Percentiles rank a stretch among this genome's conserved stretches.
Conservation (phyloP, 1,284 basidiomycete genomes). For the Thecaphora thlaspeos region DNA sequence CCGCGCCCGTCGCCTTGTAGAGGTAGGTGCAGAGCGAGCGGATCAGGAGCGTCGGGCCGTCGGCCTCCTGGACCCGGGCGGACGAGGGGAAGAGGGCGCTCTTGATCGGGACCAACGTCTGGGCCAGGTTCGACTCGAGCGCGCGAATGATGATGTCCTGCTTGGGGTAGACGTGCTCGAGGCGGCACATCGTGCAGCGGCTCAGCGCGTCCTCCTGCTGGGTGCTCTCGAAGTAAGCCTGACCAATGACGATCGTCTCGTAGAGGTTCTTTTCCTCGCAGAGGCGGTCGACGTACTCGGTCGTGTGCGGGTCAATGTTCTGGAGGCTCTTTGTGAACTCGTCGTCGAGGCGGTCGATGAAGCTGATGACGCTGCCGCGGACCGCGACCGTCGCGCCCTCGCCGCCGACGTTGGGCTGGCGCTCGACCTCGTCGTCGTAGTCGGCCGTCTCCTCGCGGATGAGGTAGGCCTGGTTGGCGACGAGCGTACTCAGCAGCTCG, state of each 20-base stretch:
- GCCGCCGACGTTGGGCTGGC: constrained; percentile 67
- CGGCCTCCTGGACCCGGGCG: constrained; percentile 35
- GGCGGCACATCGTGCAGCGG: constrained; percentile 86
- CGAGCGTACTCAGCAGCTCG: constrained; percentile 76
- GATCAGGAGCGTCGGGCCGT: constrained; percentile 69
- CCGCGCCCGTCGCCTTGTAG: constrained; percentile 69
- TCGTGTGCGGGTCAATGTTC: constrained; percentile 97
- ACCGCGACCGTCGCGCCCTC: constrained; percentile 51
- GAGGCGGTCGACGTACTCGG: constrained; percentile 90
- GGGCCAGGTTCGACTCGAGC: constrained; percentile 67
- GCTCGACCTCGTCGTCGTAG: constrained; percentile 87
- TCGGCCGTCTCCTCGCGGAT: constrained; percentile 81
- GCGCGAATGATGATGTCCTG: constrained; percentile 87
- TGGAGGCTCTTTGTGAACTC: constrained; percentile 98
- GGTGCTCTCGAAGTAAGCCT: constrained; percentile 71
- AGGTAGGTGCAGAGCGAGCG: constrained; percentile 86
- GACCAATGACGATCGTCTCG: constrained; percentile 84
- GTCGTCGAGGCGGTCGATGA: constrained; percentile 94
- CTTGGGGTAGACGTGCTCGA: constrained; percentile 98
- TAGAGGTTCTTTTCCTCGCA: constrained; percentile 89
- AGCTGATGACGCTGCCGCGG: constrained; percentile 60
- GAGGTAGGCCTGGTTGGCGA: constrained; percentile 71
- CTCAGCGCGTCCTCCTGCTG: constrained; percentile 42
- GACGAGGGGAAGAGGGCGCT: constrained; percentile 51
- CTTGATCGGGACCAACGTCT: constrained; percentile 46